Conservation (phyloP, 148 eudicot species). For the Silene latifolia region DNA sequence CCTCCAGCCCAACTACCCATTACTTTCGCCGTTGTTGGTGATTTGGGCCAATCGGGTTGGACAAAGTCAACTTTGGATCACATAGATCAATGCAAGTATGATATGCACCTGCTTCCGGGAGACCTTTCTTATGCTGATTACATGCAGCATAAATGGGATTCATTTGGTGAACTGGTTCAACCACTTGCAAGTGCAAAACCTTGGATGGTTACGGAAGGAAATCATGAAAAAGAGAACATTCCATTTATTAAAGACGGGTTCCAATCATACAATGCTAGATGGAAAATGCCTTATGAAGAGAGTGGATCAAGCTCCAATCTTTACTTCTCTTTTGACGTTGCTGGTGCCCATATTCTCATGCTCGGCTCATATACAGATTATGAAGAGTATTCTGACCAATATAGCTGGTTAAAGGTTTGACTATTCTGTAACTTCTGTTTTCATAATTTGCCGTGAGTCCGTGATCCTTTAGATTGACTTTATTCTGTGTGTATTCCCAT, state of each 20-base stretch:
- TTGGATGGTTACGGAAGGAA: constrained; percentile 99
- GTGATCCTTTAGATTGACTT: constrained; percentile 6
- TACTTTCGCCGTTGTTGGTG: constrained; percentile 89
- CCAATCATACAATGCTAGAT: constrained; percentile 78
- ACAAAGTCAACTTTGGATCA: constrained; percentile 85
- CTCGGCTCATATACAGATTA: constrained; percentile 90
- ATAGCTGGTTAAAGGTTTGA: constrained; percentile 82
- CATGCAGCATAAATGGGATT: constrained; percentile 77
- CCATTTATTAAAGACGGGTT: constrained; percentile 57
- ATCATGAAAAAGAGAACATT: constrained; percentile 85
- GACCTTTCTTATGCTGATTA: constrained; percentile 93
- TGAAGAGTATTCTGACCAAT: constrained; percentile 81
- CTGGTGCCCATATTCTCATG: constrained; percentile 82
- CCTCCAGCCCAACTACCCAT: constrained; percentile 84
- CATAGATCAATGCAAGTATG: constrained; percentile 71
- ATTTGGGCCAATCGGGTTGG: constrained; percentile 97
- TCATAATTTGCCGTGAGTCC: background rate
- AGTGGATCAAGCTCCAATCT: constrained; percentile 90
- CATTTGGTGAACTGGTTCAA: constrained; percentile 82
- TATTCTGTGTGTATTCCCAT: no score
- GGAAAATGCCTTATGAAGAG: constrained; percentile 97
- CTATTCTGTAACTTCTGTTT: constrained; percentile 5
- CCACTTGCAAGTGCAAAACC: constrained; percentile 94
- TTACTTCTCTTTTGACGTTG: constrained; percentile 91
- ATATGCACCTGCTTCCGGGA: constrained; percentile 83